Conservation (phyloP, 2,329 filamentous ascomycete species). For the Aspergillus hiratsukae region DNA sequence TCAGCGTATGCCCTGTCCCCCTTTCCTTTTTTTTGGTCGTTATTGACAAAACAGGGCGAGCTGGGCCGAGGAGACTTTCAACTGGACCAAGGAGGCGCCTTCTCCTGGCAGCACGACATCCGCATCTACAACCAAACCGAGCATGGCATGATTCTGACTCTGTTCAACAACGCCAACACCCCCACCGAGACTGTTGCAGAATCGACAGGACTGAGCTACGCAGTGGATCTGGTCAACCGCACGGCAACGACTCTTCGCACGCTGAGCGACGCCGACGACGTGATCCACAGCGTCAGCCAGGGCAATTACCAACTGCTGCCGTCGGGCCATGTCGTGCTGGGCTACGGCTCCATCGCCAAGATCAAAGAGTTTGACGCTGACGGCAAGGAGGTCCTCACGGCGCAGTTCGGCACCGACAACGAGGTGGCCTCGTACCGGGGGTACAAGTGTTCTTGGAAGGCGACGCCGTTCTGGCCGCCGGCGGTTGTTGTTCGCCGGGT, state of each 20-base stretch:
- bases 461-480: slow-evolving; percentile 27
- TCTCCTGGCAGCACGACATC: slow-evolving; percentile 35
- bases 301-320: slow-evolving; percentile 26
- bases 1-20: slow-evolving; percentile 17
- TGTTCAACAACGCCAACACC: slow-evolving; percentile 32
- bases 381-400: slow-evolving; percentile 29
- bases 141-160: slow-evolving; percentile 26
- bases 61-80: slow-evolving; percentile 23
- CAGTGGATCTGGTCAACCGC: slow-evolving; percentile 20
- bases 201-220: slow-evolving; percentile 20
- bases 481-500: slow-evolving; percentile 15
- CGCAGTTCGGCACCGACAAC: slow-evolving; percentile 29
- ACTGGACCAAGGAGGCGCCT: slow-evolving; percentile 15
- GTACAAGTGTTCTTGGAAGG: slow-evolving; percentile 33
- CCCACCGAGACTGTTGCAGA: slow-evolving; percentile 15
- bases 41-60: slow-evolving; percentile 16
- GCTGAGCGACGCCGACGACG: slow-evolving; percentile 19
- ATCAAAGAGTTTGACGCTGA: slow-evolving; percentile 33
- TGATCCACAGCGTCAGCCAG: slow-evolving; percentile 25
- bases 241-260: slow-evolving; percentile 19
- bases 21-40: neutral
- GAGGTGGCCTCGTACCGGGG: slow-evolving; percentile 32
- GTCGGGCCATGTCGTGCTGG: slow-evolving; percentile 25
- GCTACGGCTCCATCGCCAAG: slow-evolving; percentile 33
- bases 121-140: slow-evolving; percentile 33